Conservation (phyloP, 192 early-diverging fungal genomes). For the Gaertneriomyces sp. region DNA sequence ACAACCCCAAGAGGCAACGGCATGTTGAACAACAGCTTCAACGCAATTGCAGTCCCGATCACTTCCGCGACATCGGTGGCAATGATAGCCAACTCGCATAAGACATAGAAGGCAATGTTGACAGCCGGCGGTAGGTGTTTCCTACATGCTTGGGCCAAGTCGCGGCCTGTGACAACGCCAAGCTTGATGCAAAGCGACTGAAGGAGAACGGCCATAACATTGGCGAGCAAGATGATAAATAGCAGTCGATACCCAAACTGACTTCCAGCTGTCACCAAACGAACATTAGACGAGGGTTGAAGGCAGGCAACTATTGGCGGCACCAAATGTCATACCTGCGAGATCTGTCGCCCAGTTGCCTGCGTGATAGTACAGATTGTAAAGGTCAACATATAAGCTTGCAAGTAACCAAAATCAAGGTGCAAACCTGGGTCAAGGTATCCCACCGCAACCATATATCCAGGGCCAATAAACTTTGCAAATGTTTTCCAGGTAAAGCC, state of each 20-base stretch:
- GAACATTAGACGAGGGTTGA: background rate
- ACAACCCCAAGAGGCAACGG: constrained; percentile 70
- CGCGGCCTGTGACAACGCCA: constrained; percentile 68
- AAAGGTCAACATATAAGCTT: background rate
- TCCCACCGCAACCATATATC: constrained; percentile 57
- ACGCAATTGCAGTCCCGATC: constrained; percentile 82
- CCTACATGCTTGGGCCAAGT: constrained; percentile 69
- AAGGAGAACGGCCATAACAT: constrained; percentile 70
- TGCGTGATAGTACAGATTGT: background rate
- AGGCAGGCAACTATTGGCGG: background rate
- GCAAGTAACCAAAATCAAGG: constrained; percentile 62
- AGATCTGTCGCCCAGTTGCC: constrained; percentile 62
- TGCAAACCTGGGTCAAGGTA: constrained; percentile 73
- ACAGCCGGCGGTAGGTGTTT: constrained; percentile 53
- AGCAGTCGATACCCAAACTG: constrained; percentile 70
- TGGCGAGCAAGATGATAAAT: constrained; percentile 71
- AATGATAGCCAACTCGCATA: constrained; percentile 75
- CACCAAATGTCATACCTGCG: constrained; percentile 27
- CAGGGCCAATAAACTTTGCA: constrained; percentile 44
- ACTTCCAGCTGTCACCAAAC: constrained; percentile 55
- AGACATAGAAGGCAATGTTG: constrained; percentile 63
- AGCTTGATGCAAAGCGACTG: constrained; percentile 76
- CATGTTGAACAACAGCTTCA: constrained; percentile 70
- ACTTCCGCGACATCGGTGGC: constrained; percentile 83
- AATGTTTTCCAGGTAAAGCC: constrained; percentile 26